These are phyloP conservation scores for Millerozyma acaciae DNA, from an alignment of 805 yeast genomes.

Conservation along the genomic window DNA sequence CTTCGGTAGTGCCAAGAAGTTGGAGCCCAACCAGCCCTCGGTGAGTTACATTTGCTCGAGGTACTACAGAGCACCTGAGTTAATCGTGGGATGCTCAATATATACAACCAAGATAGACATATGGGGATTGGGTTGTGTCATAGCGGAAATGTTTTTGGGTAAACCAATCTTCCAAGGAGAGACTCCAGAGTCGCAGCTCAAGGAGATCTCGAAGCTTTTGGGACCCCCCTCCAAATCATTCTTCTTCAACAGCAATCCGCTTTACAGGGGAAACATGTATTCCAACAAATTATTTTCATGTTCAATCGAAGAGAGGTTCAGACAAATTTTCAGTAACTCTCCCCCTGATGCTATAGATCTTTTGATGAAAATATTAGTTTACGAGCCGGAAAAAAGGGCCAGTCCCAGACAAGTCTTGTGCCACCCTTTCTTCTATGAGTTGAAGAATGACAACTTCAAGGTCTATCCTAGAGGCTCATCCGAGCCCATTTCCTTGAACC, in stretches of 20 bases:
- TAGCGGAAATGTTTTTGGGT: constrained; percentile 91
- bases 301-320: constrained; percentile 46
- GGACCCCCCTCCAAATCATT: constrained; percentile 81
- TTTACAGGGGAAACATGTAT: constrained; percentile 71
- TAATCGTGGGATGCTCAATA: constrained; percentile 83
- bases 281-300: constrained; percentile 61
- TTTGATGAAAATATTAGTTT: constrained; percentile 74
- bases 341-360: constrained; percentile 85
- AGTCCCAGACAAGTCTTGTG: constrained; percentile 79
- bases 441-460: constrained; percentile 53
- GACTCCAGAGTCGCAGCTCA: constrained; percentile 80
- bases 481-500: constrained; percentile 36
- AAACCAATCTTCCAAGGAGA: constrained; percentile 95
- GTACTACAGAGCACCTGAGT: constrained; percentile 94
- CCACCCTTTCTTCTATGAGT: constrained; percentile 85
- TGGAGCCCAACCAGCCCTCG: constrained; percentile 77
- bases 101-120: constrained; percentile 91
- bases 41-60: constrained; percentile 95
- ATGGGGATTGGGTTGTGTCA: constrained; percentile 97
- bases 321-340: constrained; percentile 56
- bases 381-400: constrained; percentile 82
- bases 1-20: constrained; percentile 79
- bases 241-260: constrained; percentile 69
- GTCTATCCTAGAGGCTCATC: constrained; percentile 53
- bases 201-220: constrained; percentile 82